Base-by-base conservation (phyloP, 495 filamentous ascomycete species). In the Daldinia decipiens region DNA sequence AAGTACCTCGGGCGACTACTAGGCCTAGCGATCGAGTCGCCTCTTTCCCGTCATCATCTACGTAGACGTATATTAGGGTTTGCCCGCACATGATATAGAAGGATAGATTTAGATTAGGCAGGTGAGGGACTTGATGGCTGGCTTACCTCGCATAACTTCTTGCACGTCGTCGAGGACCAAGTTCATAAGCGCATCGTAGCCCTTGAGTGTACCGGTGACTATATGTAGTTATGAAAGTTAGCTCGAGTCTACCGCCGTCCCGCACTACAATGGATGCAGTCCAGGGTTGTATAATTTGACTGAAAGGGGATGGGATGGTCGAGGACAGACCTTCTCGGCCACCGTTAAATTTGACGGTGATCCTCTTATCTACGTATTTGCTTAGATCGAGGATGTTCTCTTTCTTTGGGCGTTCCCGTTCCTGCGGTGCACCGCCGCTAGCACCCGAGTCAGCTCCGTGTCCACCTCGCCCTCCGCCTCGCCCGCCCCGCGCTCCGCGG, bases 181-280 rank as follows among this genome's bases (percentile, higher is more conserved):
- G 79, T 98, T 99, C 95, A 98, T 98, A 38, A 99, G 84, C 72
- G 95, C 94, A 74, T 99, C 95, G 73, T 93, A 97, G 53, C 95
- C 95, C 77, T 98, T 99, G 9, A 99, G 86, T 5, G 87, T 91
- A 53, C 95, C 95, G 11, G 87, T 89, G 9, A 97, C 95, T 98
- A 76, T 62, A 65, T 32, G 12, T 31, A 39, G 43, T 47, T 12
- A 32, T 31, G 13, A 11, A 29, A 21, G 24, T 65, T 45, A 57
- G 50, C 26, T 50, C 29, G 9, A n/a, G n/a, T 54, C 39, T 12
- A 34, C 7, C 27, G 31, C 24, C 5, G 27, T 29, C 5, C 6
- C 0, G 5, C 27, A 29, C 27, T 31, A 11, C 11, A 50, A 32
- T 11, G 4, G 5, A 3, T 15, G 54, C 6, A 8, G 19, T 19